Conservation (phyloP, 495 filamentous ascomycete species). For the Physcia stellaris region DNA sequence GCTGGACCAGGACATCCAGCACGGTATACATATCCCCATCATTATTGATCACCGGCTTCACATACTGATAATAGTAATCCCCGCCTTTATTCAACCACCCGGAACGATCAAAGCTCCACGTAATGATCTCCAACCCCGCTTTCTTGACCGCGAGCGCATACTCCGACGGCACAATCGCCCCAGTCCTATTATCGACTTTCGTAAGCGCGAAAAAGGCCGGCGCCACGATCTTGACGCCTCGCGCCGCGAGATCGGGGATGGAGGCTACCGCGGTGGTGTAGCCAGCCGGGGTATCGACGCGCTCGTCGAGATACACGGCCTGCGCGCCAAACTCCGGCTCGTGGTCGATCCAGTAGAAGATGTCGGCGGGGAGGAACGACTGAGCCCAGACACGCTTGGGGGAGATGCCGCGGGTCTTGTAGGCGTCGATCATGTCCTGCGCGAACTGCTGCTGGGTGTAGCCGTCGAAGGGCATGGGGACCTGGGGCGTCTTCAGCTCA, state of each 20-base stretch:
- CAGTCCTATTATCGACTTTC: conserved; percentile 14
- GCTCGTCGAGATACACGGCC: conserved; percentile 44
- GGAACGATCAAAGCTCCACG: conserved; percentile 49
- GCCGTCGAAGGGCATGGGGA: conserved; percentile 47
- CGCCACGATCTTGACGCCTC: conserved; percentile 21
- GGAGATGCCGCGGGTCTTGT: conserved; percentile 34
- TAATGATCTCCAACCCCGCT: conserved; percentile 41
- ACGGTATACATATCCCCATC: conserved; percentile 46
- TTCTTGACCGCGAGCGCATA: conserved; percentile 26
- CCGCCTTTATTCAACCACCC: conserved; percentile 35
- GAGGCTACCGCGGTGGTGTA: conserved; percentile 32
- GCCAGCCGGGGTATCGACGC: conserved; percentile 29
- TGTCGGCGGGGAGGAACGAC: conserved; percentile 44
- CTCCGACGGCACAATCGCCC: conserved; percentile 24
- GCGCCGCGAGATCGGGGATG: conserved; percentile 10
- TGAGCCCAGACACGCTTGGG: conserved; percentile 45
- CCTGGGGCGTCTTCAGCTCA: conserved; percentile 45
- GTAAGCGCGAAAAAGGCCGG: conserved; percentile 20
- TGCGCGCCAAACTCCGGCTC: conserved; percentile 42
- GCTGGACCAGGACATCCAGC: conserved; percentile 39
- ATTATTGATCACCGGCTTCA: conserved; percentile 34
- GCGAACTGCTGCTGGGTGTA: conserved; percentile 45
- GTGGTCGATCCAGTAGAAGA: conserved; percentile 45
- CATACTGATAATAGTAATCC: conserved; percentile 42
- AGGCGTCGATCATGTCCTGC: conserved; percentile 45